Evolutionary conservation across 371 early-diverging fungal species (phyloP).

Genomic region (Mycotypha africana): DNA sequence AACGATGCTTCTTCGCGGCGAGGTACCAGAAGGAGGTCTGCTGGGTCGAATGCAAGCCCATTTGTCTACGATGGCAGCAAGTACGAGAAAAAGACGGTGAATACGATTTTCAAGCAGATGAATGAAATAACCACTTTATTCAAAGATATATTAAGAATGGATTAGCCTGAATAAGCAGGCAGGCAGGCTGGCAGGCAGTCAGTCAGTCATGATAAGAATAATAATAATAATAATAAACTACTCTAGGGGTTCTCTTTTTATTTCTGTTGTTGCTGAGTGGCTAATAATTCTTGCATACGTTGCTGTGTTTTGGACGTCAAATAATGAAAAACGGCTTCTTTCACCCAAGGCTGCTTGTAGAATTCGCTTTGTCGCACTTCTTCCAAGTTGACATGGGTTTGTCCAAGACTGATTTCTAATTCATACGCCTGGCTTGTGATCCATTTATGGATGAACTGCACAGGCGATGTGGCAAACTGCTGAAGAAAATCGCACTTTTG

Average conservation of each 20-base stretch:
- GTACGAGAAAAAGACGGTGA: not conserved
- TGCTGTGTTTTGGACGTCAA: conserved; percentile 61
- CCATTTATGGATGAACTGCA: conserved; percentile 88
- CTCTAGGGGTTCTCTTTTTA: no score
- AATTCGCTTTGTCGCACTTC: conserved; percentile 77
- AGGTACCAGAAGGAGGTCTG: no score
- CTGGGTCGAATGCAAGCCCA: no score
- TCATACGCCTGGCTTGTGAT: conserved; percentile 88
- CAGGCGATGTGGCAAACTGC: conserved; percentile 79
- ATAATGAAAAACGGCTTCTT: conserved; percentile 90
- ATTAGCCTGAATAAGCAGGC: no score
- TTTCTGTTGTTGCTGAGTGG: conserved; percentile 14
- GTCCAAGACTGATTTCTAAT: conserved; percentile 82
- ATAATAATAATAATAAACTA: no score
- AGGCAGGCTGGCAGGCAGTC: no score
- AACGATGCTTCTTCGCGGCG: conserved; percentile 6
- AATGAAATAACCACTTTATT: not conserved
- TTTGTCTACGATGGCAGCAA: not conserved
- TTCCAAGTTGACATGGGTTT: conserved; percentile 78
- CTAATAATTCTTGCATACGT: conserved; percentile 44
- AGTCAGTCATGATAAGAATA: no score
- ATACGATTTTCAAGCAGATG: not conserved
- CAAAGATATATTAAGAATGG: not conserved
- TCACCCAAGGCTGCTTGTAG: conserved; percentile 82
- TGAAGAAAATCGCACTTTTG: conserved; percentile 91